Evolutionary conservation across 2,329 filamentous ascomycete species (phyloP), one percentile per base, ranked within the genome.

Genomic region (Neophaeococcomyces aloes): DNA sequence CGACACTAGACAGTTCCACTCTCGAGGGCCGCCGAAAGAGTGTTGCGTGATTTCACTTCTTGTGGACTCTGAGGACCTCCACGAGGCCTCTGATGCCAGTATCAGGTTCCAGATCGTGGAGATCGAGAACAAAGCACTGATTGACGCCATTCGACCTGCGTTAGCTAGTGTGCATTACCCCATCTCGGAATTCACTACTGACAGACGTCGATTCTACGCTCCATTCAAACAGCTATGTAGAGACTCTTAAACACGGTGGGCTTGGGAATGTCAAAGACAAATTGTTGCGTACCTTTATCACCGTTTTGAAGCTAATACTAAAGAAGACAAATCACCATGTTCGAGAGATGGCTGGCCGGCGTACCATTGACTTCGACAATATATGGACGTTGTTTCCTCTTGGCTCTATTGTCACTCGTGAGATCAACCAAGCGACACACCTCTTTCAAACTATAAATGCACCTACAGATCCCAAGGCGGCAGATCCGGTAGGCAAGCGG

Each of bases 81-180:
- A 35, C 4, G 39, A 42, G 13, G 39, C 39, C 14, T 27, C 18
- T 29, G 29, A 15, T 27, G 21, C 33, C 2, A 42, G 39, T 19
- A 42, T 30, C 17, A 42, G 21, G 18, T 42, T 35, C 17, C 30
- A 29, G 6, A 30, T 30, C 23, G 27, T 42, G 7, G n/a, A 25
- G n/a, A 31, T 42, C 21, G 11, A 25, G 11, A 42, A 30, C 21
- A 42, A 42, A 29, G n/a, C 39, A 18, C 30, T 42, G 13, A 31
- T 42, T 29, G 39, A 42, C 19, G 19, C 30, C 4, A n/a, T 42
- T 11, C 30, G 39, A 15, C 39, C 39, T 7, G 39, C 39, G 17
- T 15, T 42, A 30, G 19, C 39, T 11, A 42, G 39, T 27, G 39
- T 42, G 21, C 31, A 42, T 42, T 42, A 18, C 11, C 39, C 39